Evolutionary conservation across 768 basidiomycete genomes (phyloP).

Genomic region (Sporobolomyces phaffii): DNA sequence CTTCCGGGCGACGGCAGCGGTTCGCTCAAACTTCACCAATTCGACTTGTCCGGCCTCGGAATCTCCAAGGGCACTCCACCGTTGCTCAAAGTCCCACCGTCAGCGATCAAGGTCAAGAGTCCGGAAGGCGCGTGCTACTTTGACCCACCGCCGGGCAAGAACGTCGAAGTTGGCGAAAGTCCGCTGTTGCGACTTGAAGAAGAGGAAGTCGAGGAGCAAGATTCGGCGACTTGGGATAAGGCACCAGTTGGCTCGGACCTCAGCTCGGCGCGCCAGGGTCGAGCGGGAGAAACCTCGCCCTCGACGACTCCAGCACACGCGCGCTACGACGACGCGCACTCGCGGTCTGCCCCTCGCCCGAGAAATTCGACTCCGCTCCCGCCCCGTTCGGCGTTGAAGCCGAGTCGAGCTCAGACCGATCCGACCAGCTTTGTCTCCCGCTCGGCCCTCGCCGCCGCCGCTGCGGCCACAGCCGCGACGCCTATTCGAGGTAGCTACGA

Average conservation of each 20-base stretch:
- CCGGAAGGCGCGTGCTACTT: slow-evolving; percentile 20
- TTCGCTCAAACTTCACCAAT: background rate
- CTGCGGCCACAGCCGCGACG: too few species aligned
- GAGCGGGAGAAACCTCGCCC: too few species aligned
- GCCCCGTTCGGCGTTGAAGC: slow-evolving; percentile 42
- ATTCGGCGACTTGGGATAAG: slow-evolving; percentile 36
- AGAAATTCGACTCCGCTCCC: slow-evolving; percentile 7
- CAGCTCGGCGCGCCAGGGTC: too few species aligned
- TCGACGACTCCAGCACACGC: too few species aligned
- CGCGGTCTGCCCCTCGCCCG: background rate
- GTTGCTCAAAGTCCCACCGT: background rate
- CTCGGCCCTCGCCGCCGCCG: too few species aligned
- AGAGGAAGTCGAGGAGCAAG: slow-evolving; percentile 42
- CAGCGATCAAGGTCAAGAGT: background rate
- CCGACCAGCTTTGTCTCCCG: slow-evolving; percentile 39
- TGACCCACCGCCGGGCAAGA: slow-evolving; percentile 44
- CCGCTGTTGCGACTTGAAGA: slow-evolving; percentile 39
- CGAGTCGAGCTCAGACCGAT: slow-evolving; percentile 48
- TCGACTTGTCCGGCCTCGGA: slow-evolving; percentile 27
- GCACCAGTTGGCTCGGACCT: slow-evolving; percentile 50
- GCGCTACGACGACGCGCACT: too few species aligned
- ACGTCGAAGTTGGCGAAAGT: background rate
- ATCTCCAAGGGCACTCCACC: slow-evolving; percentile 33
- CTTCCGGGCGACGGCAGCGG: slow-evolving; percentile 19
- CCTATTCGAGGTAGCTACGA: slow-evolving; percentile 24